Conservation (phyloP, 129 eudicot species). For the Flaveria sonorensis region DNA sequence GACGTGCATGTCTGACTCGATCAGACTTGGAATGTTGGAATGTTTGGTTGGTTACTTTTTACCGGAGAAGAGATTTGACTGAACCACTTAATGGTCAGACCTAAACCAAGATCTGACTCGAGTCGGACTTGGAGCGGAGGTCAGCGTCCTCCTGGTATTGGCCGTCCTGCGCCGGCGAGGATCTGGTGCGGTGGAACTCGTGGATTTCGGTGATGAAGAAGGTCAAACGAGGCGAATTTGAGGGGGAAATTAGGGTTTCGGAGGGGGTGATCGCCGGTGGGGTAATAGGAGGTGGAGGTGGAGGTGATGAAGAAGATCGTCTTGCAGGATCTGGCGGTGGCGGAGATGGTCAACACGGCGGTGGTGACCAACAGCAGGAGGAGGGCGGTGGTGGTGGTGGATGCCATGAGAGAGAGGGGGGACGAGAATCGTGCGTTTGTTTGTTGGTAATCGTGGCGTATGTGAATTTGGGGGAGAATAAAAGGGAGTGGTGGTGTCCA, state of each 20-base stretch:
- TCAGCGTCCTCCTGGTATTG: too few relatives aligned
- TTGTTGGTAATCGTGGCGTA: background rate
- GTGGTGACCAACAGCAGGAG: conserved; percentile 42
- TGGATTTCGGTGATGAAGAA: conserved; percentile 54
- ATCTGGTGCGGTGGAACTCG: conserved; percentile 33
- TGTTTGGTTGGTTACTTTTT: too few relatives aligned
- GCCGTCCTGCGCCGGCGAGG: too few relatives aligned
- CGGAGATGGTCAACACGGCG: conserved; percentile 48
- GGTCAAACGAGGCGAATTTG: conserved; percentile 44
- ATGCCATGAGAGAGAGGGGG: conserved; percentile 53
- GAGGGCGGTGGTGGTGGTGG: conserved; percentile 25
- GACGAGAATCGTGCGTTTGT: background rate
- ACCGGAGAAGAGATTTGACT: too few relatives aligned
- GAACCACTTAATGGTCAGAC: too few relatives aligned
- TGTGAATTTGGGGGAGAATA: conserved; percentile 20
- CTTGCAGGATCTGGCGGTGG: conserved; percentile 86
- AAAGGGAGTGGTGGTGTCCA: conserved; percentile 39
- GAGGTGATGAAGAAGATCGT: conserved; percentile 80
- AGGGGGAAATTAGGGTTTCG: conserved; percentile 39
- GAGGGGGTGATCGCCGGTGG: conserved; percentile 29
- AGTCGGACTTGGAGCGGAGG: too few relatives aligned
- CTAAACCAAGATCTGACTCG: too few relatives aligned
- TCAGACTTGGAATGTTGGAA: too few relatives aligned
- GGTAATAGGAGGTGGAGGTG: conserved; percentile 37
- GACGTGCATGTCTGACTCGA: too few relatives aligned